These are phyloP conservation scores for Anaeromyces robustus DNA, from an alignment of 192 early-diverging fungal genomes.

Conservation along the genomic window DNA sequence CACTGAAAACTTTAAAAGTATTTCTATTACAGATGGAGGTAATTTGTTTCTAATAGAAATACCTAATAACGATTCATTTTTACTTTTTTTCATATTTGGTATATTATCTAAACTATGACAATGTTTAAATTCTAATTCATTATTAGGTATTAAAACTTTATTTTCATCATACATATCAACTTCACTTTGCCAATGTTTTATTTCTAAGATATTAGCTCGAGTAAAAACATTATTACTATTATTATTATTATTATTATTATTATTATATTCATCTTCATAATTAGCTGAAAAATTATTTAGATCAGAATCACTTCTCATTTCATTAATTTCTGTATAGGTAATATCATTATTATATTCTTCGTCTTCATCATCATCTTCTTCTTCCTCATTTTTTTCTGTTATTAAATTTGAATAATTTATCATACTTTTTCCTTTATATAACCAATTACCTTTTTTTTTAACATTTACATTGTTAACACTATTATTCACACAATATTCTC, in stretches of 20 bases:
- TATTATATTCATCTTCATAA: too few species aligned
- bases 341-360: too few species aligned
- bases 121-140: background rate
- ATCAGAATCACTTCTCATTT: too few species aligned
- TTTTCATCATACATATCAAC: background rate
- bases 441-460: background rate
- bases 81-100: background rate
- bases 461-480: too few species aligned
- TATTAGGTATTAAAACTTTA: background rate
- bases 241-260: background rate
- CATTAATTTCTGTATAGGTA: too few species aligned
- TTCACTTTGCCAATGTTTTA: background rate
- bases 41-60: background rate
- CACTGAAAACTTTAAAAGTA: background rate
- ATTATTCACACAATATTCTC: too few species aligned
- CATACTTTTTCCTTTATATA: background rate
- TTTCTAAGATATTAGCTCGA: background rate
- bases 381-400: background rate
- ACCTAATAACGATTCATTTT: background rate
- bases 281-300: too few species aligned
- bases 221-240: background rate
- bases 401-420: background rate
- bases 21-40: background rate
- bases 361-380: background rate
- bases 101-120: background rate